Evolutionary conservation across 2,329 filamentous ascomycete genomes (phyloP).

Genomic region (Metarhizium robertsii): DNA sequence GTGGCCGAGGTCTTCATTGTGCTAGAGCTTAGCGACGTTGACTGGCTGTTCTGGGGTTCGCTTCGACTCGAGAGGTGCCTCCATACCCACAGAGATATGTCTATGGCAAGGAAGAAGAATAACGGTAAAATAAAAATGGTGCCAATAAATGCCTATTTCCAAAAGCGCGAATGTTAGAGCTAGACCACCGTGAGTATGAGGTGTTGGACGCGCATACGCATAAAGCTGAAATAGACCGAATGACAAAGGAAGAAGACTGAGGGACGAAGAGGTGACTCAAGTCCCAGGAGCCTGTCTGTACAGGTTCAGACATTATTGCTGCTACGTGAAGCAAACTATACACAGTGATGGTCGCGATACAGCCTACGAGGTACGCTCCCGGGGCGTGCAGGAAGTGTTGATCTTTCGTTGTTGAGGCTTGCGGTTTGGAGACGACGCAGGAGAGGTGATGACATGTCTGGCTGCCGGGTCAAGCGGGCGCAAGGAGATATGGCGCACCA

Average conservation of each 20-base stretch:
- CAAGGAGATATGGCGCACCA: background rate
- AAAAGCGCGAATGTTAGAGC: slow-evolving; percentile 7
- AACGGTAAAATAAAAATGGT: slow-evolving; percentile 38
- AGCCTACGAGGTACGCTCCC: background rate
- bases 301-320: slow-evolving; percentile 17
- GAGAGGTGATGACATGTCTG: background rate
- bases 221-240: slow-evolving; percentile 27
- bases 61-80: slow-evolving; percentile 25
- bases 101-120: slow-evolving; percentile 37
- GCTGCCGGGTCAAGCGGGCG: background rate
- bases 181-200: slow-evolving; percentile 1
- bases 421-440: background rate
- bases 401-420: background rate
- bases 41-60: slow-evolving; percentile 1
- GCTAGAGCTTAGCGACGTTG: background rate
- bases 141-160: slow-evolving; percentile 31
- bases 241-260: slow-evolving; percentile 19
- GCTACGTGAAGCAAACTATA: background rate
- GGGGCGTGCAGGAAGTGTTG: background rate
- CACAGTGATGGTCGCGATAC: background rate
- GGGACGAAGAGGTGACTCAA: slow-evolving; percentile 16
- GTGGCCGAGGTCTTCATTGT: background rate
- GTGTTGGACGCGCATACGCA: slow-evolving; percentile 22
- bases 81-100: slow-evolving; percentile 44
- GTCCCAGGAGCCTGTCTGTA: slow-evolving; percentile 15